These are phyloP conservation scores for Linnemannia elongata DNA, from an alignment of 192 early-diverging fungal species.

Conservation along the genomic window DNA sequence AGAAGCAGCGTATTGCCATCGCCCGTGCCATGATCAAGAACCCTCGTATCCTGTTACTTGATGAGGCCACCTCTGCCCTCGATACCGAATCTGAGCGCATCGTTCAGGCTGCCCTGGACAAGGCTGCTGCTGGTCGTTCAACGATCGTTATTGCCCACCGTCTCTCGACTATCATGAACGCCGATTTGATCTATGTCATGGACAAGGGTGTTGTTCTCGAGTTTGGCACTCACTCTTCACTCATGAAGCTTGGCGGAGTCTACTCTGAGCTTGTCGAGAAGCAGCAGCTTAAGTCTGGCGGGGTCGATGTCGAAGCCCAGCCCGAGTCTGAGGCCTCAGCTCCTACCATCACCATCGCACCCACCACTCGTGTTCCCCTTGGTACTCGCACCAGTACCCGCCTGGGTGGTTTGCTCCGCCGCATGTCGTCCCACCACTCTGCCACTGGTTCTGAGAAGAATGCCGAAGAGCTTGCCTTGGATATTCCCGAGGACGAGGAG, in stretches of 20 bases:
- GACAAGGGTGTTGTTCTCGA: conserved; percentile 63
- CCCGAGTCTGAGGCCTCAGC: not conserved
- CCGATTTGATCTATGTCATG: conserved; percentile 78
- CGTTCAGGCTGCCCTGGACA: conserved; percentile 77
- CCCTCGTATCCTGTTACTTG: conserved; percentile 80
- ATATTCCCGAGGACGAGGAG: conserved; percentile 35
- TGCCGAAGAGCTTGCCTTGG: conserved; percentile 20
- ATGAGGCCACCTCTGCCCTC: conserved; percentile 85
- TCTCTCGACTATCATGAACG: conserved; percentile 78
- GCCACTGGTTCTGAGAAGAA: conserved; percentile 26
- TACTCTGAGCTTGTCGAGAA: conserved; percentile 69
- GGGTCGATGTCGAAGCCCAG: conserved; percentile 22
- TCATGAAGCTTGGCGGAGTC: conserved; percentile 62
- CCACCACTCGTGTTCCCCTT: conserved; percentile 13
- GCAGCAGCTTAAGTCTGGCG: conserved; percentile 68
- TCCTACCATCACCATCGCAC: conserved; percentile 27
- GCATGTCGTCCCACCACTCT: conserved; percentile 39
- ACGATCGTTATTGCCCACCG: conserved; percentile 82
- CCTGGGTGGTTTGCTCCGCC: conserved; percentile 34
- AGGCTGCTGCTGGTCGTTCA: conserved; percentile 66
- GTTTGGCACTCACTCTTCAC: conserved; percentile 67
- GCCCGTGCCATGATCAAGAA: conserved; percentile 85
- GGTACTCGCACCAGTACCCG: conserved; percentile 36
- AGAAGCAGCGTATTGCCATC: conserved; percentile 86
- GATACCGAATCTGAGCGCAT: conserved; percentile 76